Evolutionary conservation across 2,329 filamentous ascomycete genomes (phyloP).

Genomic region (Ceratocystiopsis brevicomis): DNA sequence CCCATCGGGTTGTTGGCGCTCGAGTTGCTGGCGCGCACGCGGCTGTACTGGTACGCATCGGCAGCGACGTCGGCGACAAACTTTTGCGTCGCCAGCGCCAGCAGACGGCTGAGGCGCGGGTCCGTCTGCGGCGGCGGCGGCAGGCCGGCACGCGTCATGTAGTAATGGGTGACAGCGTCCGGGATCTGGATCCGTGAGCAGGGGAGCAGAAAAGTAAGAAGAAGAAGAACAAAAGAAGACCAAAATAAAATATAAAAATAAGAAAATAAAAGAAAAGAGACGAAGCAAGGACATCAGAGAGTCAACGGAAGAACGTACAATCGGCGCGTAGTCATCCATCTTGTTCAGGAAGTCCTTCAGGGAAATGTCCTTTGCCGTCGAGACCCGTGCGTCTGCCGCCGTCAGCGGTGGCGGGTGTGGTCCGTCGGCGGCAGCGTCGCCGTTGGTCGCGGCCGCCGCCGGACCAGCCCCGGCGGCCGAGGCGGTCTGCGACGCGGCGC

Average conservation of each 20-base stretch:
- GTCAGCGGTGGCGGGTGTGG: background rate
- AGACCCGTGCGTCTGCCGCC: conserved; percentile 2
- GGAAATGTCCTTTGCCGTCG: conserved; percentile 76
- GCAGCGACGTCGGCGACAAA: conserved; percentile 96
- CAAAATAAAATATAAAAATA: background rate
- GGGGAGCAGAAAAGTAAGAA: no score
- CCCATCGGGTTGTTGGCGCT: conserved; percentile 77
- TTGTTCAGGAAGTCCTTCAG: conserved; percentile 83
- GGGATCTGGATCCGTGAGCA: conserved; percentile 54
- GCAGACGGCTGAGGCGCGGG: conserved; percentile 72
- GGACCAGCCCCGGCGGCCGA: background rate
- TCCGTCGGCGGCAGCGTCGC: background rate
- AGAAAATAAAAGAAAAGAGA: background rate
- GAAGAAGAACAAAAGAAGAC: background rate
- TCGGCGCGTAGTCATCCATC: conserved; percentile 97
- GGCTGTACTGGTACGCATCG: conserved; percentile 93
- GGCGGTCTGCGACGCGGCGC: background rate
- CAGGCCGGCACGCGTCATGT: conserved; percentile 87
- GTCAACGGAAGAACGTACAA: no score
- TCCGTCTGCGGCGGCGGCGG: conserved; percentile 84
- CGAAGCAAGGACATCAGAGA: no score
- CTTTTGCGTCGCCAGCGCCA: conserved; percentile 95
- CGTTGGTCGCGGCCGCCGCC: background rate
- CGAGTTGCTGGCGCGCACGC: conserved; percentile 82
- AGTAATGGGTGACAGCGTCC: conserved; percentile 93